Evolutionary conservation across 176 grass and related monocot species (phyloP), one percentile per base, ranked within the genome.

Genomic region (Oryza longistaminata): DNA sequence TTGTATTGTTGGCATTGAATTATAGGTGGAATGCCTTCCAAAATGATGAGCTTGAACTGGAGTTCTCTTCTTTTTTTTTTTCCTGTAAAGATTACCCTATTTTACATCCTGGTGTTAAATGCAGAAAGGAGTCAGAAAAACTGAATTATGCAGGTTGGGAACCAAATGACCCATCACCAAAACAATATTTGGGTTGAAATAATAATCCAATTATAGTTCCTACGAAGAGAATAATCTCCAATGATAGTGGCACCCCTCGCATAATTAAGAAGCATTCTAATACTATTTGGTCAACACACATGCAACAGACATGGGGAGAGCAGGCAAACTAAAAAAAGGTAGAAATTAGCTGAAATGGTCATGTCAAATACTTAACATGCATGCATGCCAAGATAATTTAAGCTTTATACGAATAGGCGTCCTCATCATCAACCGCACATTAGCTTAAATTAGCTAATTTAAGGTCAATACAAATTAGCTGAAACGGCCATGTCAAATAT

Each of bases 211-310:
- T 4, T n/a, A 66, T 66, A 84, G 12, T 11, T 84, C 33, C 29
- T 33, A 27, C 26, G 64, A 19, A 76, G 19, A 52, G 73, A 76
- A 68, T 76, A 66, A 39, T 75, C 68, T 86, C n/a, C 61, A 75
- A 80, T 83, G 39, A 83, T 77, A 24, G 33, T 71, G 19, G 9
- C 1, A 50, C 5, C 52, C 52, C 79, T 49, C 68, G 70, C 61
- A 70, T 70, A 74, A 67, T 16, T 77, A 71, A 25, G 3, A 60
- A 82, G 67, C 45, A 68, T 74, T 74, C 4, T 26, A 10, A n/a
- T 40, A 62, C 60, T 83, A 86, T 87, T 74, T 79, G 79, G 88
- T 87, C 88, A 81, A 82, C 74, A 87, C 19, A 79, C 49, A 73
- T 22, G 48, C 74, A 64, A 71, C 74, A 71, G 68, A 78, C 74